These are phyloP conservation scores for Phyllosticta citrichinensis DNA, from an alignment of 2,329 filamentous ascomycete genomes.

Conservation along the genomic window DNA sequence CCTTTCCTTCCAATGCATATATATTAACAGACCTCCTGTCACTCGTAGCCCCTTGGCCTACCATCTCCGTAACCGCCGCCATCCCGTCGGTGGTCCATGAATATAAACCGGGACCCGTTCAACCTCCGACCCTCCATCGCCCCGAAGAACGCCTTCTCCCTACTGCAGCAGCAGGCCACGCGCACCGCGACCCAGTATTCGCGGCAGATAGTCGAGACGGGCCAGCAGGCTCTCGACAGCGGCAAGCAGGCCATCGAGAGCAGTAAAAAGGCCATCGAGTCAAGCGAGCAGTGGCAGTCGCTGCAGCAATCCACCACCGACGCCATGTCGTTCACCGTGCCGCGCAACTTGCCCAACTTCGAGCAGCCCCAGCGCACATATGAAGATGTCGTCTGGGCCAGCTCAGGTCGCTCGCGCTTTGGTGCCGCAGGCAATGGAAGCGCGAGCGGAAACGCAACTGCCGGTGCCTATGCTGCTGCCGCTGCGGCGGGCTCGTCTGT, in stretches of 20 bases:
- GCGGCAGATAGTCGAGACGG: conserved; percentile 18
- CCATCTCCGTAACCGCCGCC: neutral
- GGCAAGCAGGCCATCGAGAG: conserved; percentile 25
- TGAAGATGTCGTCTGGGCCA: conserved; percentile 33
- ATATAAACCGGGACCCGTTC: conserved; percentile 35
- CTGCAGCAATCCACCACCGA: conserved; percentile 6
- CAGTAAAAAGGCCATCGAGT: conserved; percentile 18
- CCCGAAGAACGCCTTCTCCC: conserved; percentile 19
- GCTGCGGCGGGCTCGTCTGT: conserved; percentile 33
- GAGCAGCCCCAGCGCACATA: conserved; percentile 29
- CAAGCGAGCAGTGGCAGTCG: conserved; percentile 13
- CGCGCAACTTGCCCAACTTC: conserved; percentile 33
- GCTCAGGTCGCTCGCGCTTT: conserved; percentile 16
- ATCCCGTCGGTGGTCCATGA: conserved; percentile 1
- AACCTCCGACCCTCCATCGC: conserved; percentile 28
- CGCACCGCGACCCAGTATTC: conserved; percentile 17
- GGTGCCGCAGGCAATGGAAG: neutral
- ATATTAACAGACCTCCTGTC: neutral
- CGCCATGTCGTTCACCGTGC: conserved; percentile 34
- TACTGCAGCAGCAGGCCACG: conserved; percentile 23
- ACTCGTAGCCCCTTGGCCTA: neutral
- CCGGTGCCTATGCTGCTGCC: conserved; percentile 27
- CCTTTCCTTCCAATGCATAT: neutral
- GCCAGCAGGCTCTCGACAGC: conserved; percentile 24
- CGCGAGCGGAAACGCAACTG: conserved; percentile 12